Percentiles rank a stretch among this genome's conserved stretches.
phyloP scores from a whole-genome alignment of 257 asterid genomes.

The Scutellaria galericulata region DNA sequence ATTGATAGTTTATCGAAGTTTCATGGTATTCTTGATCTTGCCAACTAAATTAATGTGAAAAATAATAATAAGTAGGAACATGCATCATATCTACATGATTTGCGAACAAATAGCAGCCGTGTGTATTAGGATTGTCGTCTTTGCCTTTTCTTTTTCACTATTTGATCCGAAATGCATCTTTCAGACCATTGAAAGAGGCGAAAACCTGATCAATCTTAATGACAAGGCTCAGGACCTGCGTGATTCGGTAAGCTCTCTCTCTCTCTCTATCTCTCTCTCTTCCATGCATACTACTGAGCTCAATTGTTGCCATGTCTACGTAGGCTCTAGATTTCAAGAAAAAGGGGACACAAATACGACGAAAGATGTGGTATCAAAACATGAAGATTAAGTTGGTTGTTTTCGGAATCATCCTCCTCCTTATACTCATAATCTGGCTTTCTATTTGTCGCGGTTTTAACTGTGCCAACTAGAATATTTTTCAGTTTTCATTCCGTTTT shows the following conservation, averaged over 20 bases:
- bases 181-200: constrained; percentile 84
- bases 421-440: constrained; percentile 76
- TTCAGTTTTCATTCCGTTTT: not conserved
- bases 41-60: too few species aligned
- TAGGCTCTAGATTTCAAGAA: constrained; percentile 74
- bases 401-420: constrained; percentile 62
- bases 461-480: constrained; percentile 59
- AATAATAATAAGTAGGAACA: too few species aligned
- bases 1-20: too few species aligned
- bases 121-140: too few species aligned
- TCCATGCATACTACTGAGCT: not conserved
- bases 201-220: constrained; percentile 61
- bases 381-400: constrained; percentile 89
- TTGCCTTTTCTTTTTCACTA: not conserved
- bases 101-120: too few species aligned
- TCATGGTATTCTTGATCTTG: too few species aligned
- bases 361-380: constrained; percentile 92
- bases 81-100: too few species aligned
- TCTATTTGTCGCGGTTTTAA: constrained; percentile 72
- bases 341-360: constrained; percentile 58
- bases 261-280: not conserved
- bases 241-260: constrained; percentile 54
- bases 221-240: constrained; percentile 82
- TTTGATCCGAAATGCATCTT: constrained; percentile 28
- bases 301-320: constrained; percentile 9